Conservation (phyloP, 768 basidiomycete genomes). For the Saitozyma sp. region DNA sequence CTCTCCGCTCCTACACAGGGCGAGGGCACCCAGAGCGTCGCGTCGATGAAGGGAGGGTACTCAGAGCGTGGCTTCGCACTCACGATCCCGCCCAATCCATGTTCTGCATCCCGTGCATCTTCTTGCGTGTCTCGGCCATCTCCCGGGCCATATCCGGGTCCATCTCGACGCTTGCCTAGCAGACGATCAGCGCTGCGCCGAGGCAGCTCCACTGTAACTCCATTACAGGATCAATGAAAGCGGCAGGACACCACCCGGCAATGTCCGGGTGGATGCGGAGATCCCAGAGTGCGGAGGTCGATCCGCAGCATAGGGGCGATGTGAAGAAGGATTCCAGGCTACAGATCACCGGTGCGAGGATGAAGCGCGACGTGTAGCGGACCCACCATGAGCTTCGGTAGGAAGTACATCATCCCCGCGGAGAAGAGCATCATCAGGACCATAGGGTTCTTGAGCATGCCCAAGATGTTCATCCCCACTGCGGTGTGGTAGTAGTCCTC, state of each 20-base stretch:
- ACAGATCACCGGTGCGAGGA: not conserved
- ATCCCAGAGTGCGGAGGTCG: not conserved
- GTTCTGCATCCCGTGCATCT: slow-evolving; percentile 36
- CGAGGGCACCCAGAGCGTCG: no score
- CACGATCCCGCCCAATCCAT: slow-evolving; percentile 47
- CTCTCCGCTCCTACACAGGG: not conserved
- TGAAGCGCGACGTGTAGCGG: not conserved
- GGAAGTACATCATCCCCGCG: slow-evolving; percentile 41
- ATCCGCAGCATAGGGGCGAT: not conserved
- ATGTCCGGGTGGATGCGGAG: not conserved
- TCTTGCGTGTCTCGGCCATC: slow-evolving; percentile 40
- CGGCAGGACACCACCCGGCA: not conserved
- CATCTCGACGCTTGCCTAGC: slow-evolving; percentile 39
- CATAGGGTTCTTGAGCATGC: slow-evolving; percentile 50
- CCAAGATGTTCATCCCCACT: slow-evolving; percentile 35
- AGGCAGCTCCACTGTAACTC: not conserved
- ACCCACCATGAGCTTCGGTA: slow-evolving; percentile 50
- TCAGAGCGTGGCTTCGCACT: slow-evolving; percentile 8
- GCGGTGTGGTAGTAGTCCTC: slow-evolving; percentile 38
- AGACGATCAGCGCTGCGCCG: not conserved
- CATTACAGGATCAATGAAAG: not conserved
- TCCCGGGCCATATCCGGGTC: slow-evolving; percentile 50
- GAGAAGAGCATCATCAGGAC: slow-evolving; percentile 51
- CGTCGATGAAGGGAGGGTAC: not conserved
- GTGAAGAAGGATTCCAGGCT: no score